Evolutionary conservation across 108 stramenopile genomes (phyloP).

Genomic region (Chaetoceros tenuissimus): DNA sequence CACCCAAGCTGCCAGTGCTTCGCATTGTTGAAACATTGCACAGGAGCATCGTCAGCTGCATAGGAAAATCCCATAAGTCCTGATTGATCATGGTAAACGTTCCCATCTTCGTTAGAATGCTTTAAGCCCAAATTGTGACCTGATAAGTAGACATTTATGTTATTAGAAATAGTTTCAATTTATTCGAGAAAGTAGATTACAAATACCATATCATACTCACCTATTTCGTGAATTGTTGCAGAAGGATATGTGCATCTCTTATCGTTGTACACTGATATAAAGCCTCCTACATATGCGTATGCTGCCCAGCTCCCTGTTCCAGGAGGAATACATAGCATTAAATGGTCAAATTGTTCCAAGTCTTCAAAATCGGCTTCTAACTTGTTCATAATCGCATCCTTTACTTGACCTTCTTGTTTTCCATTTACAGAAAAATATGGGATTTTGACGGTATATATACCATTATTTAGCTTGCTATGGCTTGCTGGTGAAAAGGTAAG

Average conservation of each 20-base stretch:
- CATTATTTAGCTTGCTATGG: no score
- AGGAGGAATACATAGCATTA: slow-evolving; percentile 34
- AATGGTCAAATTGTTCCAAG: slow-evolving; percentile 20
- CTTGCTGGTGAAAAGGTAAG: no score
- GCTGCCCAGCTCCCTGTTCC: slow-evolving; percentile 11
- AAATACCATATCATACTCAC: no score
- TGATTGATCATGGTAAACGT: slow-evolving; percentile 43
- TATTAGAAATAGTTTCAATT: no score
- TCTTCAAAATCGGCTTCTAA: no score
- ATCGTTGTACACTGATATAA: slow-evolving; percentile 29
- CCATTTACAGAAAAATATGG: no score
- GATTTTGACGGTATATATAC: no score
- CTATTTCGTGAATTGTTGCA: slow-evolving; percentile 43
- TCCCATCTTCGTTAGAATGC: slow-evolving; percentile 34
- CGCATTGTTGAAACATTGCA: slow-evolving; percentile 46
- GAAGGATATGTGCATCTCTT: slow-evolving; percentile 29
- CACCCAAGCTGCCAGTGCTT: slow-evolving; percentile 54
- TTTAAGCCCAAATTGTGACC: slow-evolving; percentile 52
- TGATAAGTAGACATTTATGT: no score
- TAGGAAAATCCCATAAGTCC: slow-evolving; percentile 12
- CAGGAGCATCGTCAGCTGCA: not conserved
- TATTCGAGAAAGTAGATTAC: no score
- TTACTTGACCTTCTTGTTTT: no score
- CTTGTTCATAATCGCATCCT: no score
- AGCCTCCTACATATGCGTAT: no score